Base-by-base conservation (phyloP, 23 red algal species). In the Gracilaria vermiculophylla region DNA sequence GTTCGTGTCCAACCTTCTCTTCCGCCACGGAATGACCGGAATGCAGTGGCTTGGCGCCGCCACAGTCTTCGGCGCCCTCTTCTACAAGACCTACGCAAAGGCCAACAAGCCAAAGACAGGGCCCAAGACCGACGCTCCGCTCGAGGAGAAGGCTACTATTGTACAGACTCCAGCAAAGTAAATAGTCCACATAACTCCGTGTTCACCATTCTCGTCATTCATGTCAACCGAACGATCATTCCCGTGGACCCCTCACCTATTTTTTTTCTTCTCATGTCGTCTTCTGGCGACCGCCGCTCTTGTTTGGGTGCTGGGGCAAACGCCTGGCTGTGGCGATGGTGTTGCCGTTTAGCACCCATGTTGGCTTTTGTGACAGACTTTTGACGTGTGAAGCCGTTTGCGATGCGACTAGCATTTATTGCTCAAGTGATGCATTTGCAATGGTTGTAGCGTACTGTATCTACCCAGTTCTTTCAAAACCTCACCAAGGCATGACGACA, bases 41-140 rank as follows among this genome's bases (percentile, higher is more conserved):
- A 35, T 84, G 91, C 95, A 97, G 69, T 97, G 95, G 95, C 43
- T 93, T 34, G 95, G 90, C 1, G 82, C 95, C 34, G 77, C 69
- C 40, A 73, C 82, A 27, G 95, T 97, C 20, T 97, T 97, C 77
- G 90, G 89, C 19, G 77, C 82, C 2, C 73, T 97, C 25, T 94
- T 94, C 51, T 91, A 80, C 76, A 97, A 97, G 70, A 94, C 71
- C 16, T 97, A 97, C 66, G 83, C 92, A 29, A 94, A 94, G 83
- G 90, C 90, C 8, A 80, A 80, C 75, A 81, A 80, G 66, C 87
- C 87, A 54, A 91, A 91, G 64, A 66, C 55, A 7, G 87, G 87
- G 15, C 87, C 87, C 32, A 91, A 91, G 76, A 81, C 76, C 50
- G 87, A 91, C 47, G 84, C 84, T 17, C 84, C 84, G 15, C 42